Evolutionary conservation across 257 asterid species (phyloP).

Genomic region (Euphrasia confusa): DNA sequence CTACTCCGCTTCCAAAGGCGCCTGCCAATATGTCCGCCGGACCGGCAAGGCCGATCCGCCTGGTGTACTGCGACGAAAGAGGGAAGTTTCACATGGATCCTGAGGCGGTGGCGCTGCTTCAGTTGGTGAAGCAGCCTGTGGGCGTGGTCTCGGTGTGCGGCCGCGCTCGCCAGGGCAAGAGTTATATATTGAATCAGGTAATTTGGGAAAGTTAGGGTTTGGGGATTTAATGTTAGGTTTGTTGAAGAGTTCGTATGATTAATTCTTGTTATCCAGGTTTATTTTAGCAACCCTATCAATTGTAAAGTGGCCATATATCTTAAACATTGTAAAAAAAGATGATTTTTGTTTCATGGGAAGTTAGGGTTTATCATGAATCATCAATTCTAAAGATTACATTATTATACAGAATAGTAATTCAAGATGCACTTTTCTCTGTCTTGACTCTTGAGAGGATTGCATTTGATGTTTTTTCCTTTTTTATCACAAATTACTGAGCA

Average conservation of each 20-base stretch:
- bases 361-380: background rate
- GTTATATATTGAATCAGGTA: conserved; percentile 87
- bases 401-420: background rate
- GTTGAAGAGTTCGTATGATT: background rate
- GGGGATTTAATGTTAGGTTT: conserved; percentile 1
- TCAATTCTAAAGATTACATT: background rate
- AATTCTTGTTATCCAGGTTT: background rate
- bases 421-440: background rate
- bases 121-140: conserved; percentile 85
- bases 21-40: conserved; percentile 47
- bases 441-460: background rate
- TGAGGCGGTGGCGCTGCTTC: conserved; percentile 91
- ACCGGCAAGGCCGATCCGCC: conserved; percentile 89
- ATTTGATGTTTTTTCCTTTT: background rate
- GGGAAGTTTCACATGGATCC: conserved; percentile 94
- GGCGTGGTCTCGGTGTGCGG: conserved; percentile 98
- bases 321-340: conserved; percentile 8
- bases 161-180: conserved; percentile 99
- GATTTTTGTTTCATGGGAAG: conserved; percentile 2
- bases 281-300: conserved; percentile 4
- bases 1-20: conserved; percentile 37
- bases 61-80: conserved; percentile 78
- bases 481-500: conserved; percentile 2
- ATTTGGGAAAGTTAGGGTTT: conserved; percentile 27
- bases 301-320: conserved; percentile 3